Evolutionary conservation across 345 rosid genomes (phyloP).

Genomic region (Citrus mangshanensis): DNA sequence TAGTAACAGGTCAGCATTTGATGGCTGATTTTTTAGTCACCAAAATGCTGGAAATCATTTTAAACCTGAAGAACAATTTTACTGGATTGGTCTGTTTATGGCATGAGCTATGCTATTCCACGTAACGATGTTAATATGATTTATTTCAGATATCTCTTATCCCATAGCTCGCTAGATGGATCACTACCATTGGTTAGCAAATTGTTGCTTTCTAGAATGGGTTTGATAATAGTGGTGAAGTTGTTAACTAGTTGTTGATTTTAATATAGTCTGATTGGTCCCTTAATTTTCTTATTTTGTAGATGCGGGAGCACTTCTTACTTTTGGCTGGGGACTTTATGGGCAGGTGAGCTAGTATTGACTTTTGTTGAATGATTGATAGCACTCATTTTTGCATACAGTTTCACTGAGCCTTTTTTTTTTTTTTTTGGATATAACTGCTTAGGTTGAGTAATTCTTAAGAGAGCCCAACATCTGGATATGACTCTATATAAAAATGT

Average conservation of each 20-base stretch:
- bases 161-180: not conserved
- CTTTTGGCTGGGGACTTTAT: conserved; percentile 91
- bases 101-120: not conserved
- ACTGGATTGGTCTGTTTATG: not conserved
- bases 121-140: not conserved
- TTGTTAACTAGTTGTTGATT: not conserved
- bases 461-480: not conserved
- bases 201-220: not conserved
- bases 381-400: not conserved
- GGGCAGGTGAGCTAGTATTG: conserved; percentile 60
- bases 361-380: not conserved
- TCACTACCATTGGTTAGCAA: not conserved
- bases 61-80: not conserved
- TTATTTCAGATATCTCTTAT: conserved; percentile 1
- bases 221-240: not conserved
- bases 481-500: not conserved
- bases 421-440: not conserved
- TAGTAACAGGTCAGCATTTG: conserved; percentile 58
- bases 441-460: not conserved
- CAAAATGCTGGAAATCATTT: not conserved
- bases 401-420: not conserved
- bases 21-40: conserved; percentile 2
- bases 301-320: conserved; percentile 71
- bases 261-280: not conserved
- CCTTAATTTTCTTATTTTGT: conserved; percentile 22